Evolutionary conservation across 805 yeast species (phyloP).

Genomic region (Barnettozyma sp.): DNA sequence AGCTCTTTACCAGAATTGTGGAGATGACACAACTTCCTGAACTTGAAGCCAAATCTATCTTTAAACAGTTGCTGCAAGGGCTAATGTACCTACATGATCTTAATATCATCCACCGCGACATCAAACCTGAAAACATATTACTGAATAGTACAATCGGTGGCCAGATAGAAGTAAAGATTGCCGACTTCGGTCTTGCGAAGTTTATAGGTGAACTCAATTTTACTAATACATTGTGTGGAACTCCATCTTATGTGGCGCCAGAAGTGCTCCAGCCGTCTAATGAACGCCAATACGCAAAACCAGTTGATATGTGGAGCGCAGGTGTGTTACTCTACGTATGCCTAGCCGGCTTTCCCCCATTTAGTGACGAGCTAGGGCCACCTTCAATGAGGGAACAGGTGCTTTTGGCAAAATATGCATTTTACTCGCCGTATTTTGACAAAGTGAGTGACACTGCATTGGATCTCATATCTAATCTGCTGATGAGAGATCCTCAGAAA

Average conservation of each 20-base stretch:
- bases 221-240: constrained; percentile 76
- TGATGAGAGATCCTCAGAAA: constrained; percentile 57
- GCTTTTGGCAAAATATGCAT: constrained; percentile 57
- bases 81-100: constrained; percentile 57
- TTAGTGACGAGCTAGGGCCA: constrained; percentile 75
- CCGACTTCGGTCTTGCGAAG: constrained; percentile 70
- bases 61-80: constrained; percentile 60
- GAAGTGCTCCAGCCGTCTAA: constrained; percentile 51
- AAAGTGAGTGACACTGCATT: constrained; percentile 55
- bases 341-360: constrained; percentile 80
- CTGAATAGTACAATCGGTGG: constrained; percentile 39
- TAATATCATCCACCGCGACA: constrained; percentile 71
- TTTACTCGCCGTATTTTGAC: constrained; percentile 78
- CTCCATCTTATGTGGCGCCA: constrained; percentile 85
- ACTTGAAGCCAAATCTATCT: constrained; percentile 54
- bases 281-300: constrained; percentile 51
- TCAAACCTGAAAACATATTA: constrained; percentile 72
- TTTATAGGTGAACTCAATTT: constrained; percentile 62
- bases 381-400: constrained; percentile 75
- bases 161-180: constrained; percentile 58
- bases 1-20: constrained; percentile 65
- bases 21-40: constrained; percentile 54
- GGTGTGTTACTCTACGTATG: constrained; percentile 76
- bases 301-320: constrained; percentile 77
- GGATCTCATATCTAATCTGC: constrained; percentile 55